Conservation (phyloP, 441 rosid genomes). For the Cnidoscolus chayamansa region DNA sequence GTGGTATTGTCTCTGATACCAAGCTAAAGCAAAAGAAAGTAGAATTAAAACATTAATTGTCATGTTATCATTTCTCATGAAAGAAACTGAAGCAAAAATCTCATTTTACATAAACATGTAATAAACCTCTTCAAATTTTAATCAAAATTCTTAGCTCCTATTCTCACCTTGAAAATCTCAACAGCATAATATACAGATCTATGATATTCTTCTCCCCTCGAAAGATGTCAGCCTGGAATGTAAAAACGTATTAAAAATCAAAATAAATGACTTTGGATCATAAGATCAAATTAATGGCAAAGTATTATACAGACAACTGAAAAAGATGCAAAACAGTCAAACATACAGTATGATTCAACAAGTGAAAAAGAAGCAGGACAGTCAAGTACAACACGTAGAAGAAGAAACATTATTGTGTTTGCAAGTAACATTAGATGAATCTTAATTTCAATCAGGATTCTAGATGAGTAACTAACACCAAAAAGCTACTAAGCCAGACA, state of each 20-base stretch:
- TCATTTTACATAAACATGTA: not conserved
- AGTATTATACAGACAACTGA: not conserved
- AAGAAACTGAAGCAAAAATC: not conserved
- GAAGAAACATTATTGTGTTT: not conserved
- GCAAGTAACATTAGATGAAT: not conserved
- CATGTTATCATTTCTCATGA: slow-evolving; percentile 10
- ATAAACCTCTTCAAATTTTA: not conserved
- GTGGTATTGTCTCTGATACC: slow-evolving; percentile 90
- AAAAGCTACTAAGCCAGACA: not conserved
- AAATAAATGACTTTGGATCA: not conserved
- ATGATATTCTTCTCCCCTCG: slow-evolving; percentile 78
- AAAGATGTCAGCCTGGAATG: slow-evolving; percentile 82
- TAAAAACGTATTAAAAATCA: slow-evolving; percentile 19
- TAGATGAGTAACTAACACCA: not conserved
- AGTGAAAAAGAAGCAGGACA: not conserved
- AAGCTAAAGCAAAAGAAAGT: slow-evolving; percentile 50
- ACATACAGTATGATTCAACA: not conserved
- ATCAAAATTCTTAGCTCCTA: slow-evolving; percentile 13
- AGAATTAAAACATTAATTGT: not conserved
- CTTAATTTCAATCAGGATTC: not conserved
- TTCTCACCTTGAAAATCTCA: slow-evolving; percentile 87
- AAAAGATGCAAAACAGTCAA: not conserved
- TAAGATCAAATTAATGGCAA: not conserved
- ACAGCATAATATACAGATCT: slow-evolving; percentile 89
- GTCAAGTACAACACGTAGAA: not conserved